These are phyloP conservation scores for Fusarium sp. DNA, from an alignment of 2,329 filamentous ascomycete genomes.

Conservation along the genomic window DNA sequence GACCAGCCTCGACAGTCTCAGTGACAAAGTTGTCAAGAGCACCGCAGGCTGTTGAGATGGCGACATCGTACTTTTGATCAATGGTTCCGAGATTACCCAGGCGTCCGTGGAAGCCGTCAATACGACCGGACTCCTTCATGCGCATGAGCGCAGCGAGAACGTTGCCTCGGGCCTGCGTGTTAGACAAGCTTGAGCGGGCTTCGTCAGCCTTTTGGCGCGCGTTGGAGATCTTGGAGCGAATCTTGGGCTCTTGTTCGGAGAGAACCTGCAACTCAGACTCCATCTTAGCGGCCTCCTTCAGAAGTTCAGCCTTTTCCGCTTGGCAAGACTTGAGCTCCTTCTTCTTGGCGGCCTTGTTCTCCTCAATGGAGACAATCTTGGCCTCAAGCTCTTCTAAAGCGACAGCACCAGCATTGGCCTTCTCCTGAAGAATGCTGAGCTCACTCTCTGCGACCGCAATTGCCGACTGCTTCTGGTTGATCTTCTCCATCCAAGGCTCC, in stretches of 20 bases:
- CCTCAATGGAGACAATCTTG: slow-evolving; percentile 81
- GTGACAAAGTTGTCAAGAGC: slow-evolving; percentile 96
- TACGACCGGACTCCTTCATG: slow-evolving; percentile 93
- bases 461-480: slow-evolving; percentile 94
- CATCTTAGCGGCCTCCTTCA: slow-evolving; percentile 79
- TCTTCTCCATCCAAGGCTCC: slow-evolving; percentile 96
- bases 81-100: slow-evolving; percentile 95
- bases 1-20: slow-evolving; percentile 93
- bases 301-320: slow-evolving; percentile 76
- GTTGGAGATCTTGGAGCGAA: slow-evolving; percentile 87
- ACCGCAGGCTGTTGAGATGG: slow-evolving; percentile 96
- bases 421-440: slow-evolving; percentile 89
- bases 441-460: slow-evolving; percentile 97
- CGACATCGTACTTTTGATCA: slow-evolving; percentile 93
- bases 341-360: slow-evolving; percentile 77
- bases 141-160: slow-evolving; percentile 93
- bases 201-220: slow-evolving; percentile 96
- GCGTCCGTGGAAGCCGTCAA: slow-evolving; percentile 96
- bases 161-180: slow-evolving; percentile 91
- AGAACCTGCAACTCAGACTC: slow-evolving; percentile 80
- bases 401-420: slow-evolving; percentile 86
- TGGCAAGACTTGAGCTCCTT: slow-evolving; percentile 82
- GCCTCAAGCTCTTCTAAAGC: slow-evolving; percentile 85
- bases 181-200: slow-evolving; percentile 88
- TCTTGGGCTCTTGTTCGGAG: slow-evolving; percentile 80